Percentiles rank a stretch among this genome's conserved stretches.
These are phyloP conservation scores for Melampsora larici-populina DNA, from an alignment of 1,284 basidiomycete genomes.

Conservation along the genomic window DNA sequence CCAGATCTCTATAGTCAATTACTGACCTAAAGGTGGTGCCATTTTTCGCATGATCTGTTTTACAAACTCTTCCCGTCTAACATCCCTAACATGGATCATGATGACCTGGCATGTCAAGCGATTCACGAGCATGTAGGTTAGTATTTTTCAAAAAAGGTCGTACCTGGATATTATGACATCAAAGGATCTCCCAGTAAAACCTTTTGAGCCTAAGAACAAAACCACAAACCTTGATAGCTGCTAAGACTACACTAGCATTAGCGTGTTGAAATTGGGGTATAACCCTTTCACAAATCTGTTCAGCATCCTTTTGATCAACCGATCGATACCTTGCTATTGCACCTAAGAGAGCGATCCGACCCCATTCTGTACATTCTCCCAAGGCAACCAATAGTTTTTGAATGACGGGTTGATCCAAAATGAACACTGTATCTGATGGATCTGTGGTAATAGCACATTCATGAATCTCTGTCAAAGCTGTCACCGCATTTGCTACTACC, in stretches of 20 bases:
- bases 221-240: conserved; percentile 79
- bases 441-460: conserved; percentile 59
- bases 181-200: background rate
- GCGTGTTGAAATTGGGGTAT: conserved; percentile 85
- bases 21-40: conserved; percentile 78
- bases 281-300: conserved; percentile 87
- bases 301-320: conserved; percentile 78
- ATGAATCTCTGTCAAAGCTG: conserved; percentile 78
- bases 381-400: conserved; percentile 79
- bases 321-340: conserved; percentile 56
- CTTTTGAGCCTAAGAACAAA: background rate
- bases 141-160: background rate
- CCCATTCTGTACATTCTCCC: conserved; percentile 87
- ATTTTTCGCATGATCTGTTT: conserved; percentile 89
- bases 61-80: conserved; percentile 77
- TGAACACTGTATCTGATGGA: conserved; percentile 81
- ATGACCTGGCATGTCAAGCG: conserved; percentile 64
- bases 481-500: conserved; percentile 84
- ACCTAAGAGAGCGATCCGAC: conserved; percentile 43
- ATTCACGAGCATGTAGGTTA: background rate
- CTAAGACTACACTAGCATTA: conserved; percentile 87
- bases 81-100: conserved; percentile 89
- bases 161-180: background rate
- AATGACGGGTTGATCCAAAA: conserved; percentile 74
- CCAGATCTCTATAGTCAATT: background rate